A percentile compares a stretch with the other conserved stretches of the same genome.
phyloP scores from a whole-genome alignment of 352 stramenopile species.

The Phytophthora nicotianae region DNA sequence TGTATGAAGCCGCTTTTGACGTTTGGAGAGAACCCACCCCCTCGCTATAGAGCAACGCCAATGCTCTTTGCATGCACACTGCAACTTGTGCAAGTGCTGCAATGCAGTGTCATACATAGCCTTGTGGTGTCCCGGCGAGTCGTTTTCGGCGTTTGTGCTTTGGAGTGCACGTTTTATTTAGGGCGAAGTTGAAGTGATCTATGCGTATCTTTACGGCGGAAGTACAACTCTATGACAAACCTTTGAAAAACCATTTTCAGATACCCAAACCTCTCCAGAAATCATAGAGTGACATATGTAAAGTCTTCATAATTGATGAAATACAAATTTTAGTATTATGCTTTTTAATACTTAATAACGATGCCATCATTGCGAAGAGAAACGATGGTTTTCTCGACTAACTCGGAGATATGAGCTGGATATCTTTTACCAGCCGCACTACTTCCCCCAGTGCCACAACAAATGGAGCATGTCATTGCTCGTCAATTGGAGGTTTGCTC shows the following conservation, averaged over 20 bases:
- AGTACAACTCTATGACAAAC: constrained; percentile 19
- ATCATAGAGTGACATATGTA: not conserved
- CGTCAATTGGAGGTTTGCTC: no score
- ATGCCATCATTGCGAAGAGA: no score
- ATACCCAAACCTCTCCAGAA: not conserved
- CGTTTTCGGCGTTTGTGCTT: not conserved
- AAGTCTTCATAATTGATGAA: no score
- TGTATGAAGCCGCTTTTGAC: not conserved
- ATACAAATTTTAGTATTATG: no score
- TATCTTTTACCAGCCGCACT: no score
- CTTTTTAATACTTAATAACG: no score
- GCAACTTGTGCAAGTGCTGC: constrained; percentile 10
- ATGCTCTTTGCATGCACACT: constrained; percentile 1
- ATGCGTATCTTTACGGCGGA: constrained; percentile 18
- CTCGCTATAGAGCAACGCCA: constrained; percentile 1
- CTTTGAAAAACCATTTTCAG: constrained; percentile 2
- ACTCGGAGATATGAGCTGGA: no score
- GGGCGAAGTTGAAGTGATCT: constrained; percentile 6
- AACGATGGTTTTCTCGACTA: no score
- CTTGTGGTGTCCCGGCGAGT: not conserved
- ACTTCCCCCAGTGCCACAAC: no score
- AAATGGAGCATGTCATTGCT: no score
- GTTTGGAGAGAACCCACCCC: constrained; percentile 4
- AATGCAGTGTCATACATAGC: not conserved
- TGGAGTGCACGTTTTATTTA: not conserved